phyloP scores from a whole-genome alignment of 2,329 filamentous ascomycete genomes.

The Sphaerostilbella broomeana region DNA sequence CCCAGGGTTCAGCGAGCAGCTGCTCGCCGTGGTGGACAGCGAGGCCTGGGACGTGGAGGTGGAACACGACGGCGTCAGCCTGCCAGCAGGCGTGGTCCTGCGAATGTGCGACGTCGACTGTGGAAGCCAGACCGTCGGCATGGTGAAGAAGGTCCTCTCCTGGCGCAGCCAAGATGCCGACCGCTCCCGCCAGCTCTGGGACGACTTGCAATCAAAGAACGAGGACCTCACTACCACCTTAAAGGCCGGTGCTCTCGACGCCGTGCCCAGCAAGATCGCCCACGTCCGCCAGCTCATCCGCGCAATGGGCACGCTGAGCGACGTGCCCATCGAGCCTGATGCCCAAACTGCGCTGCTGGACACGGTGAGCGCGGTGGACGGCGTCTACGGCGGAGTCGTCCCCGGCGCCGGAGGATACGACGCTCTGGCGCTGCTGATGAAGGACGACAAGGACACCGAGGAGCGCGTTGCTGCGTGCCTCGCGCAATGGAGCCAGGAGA shows the following conservation, averaged over 20 bases:
- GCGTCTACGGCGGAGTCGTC: conserved; percentile 85
- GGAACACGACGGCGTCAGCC: conserved; percentile 57
- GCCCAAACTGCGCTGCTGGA: conserved; percentile 82
- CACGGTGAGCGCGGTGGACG: conserved; percentile 61
- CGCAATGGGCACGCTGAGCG: conserved; percentile 66
- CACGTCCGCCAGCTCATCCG: conserved; percentile 58
- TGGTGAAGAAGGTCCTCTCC: conserved; percentile 85
- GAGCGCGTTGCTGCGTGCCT: conserved; percentile 55
- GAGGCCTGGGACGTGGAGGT: conserved; percentile 74
- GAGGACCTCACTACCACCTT: conserved; percentile 62
- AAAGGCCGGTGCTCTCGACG: conserved; percentile 38
- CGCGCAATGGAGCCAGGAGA: conserved; percentile 54
- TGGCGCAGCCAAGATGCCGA: conserved; percentile 65
- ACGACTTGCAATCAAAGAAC: conserved; percentile 66
- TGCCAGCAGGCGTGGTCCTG: conserved; percentile 68
- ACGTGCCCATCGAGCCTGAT: conserved; percentile 81
- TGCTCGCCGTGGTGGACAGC: conserved; percentile 62
- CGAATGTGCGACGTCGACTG: conserved; percentile 96
- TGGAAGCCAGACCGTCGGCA: conserved; percentile 84
- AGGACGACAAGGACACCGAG: conserved; percentile 62
- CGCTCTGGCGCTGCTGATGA: conserved; percentile 73
- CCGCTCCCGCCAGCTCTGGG: conserved; percentile 67
- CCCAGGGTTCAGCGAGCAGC: conserved; percentile 57
- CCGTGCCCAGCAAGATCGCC: conserved; percentile 41
- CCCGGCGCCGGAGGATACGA: conserved; percentile 93